Evolutionary conservation across 768 basidiomycete genomes (phyloP).

Genomic region (Fomitopsis pulvina): DNA sequence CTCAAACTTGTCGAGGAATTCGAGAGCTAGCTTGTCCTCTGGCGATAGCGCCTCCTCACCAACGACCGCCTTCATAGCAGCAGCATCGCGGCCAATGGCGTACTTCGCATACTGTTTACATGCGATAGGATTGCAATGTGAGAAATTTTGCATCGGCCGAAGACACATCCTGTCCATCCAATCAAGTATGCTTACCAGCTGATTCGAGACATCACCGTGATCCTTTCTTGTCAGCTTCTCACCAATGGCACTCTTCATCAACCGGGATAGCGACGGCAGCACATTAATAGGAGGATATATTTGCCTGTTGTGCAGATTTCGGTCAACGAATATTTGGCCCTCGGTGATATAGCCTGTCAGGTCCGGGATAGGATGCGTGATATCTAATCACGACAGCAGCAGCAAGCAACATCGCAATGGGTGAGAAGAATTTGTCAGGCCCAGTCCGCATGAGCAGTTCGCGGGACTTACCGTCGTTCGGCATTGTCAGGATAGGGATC

Average conservation of each 20-base stretch:
- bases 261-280: constrained; percentile 92
- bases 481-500: constrained; percentile 99
- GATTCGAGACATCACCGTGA: constrained; percentile 99
- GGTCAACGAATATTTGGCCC: constrained; percentile 98
- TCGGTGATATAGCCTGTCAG: constrained; percentile 99
- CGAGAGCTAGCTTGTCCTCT: constrained; percentile 94
- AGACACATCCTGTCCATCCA: neutral
- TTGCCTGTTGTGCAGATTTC: constrained; percentile 92
- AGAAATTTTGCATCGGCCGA: neutral
- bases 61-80: constrained; percentile 98
- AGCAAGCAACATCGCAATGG: no score
- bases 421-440: no score
- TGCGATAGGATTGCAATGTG: neutral
- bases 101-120: constrained; percentile 87
- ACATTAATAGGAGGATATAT: constrained; percentile 99
- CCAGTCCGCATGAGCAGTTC: constrained; percentile 4
- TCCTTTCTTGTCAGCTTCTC: constrained; percentile 97
- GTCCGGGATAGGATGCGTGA: constrained; percentile 99
- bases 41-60: constrained; percentile 94
- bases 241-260: constrained; percentile 99
- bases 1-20: constrained; percentile 98
- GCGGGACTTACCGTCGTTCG: constrained; percentile 80
- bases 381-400: constrained; percentile 75
- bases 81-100: constrained; percentile 95
- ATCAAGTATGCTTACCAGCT: constrained; percentile 58